A percentile compares a stretch with the other conserved stretches of the same genome.
Conservation (phyloP, 495 filamentous ascomycete genomes). For the Aspergillus carlsbadensis region DNA sequence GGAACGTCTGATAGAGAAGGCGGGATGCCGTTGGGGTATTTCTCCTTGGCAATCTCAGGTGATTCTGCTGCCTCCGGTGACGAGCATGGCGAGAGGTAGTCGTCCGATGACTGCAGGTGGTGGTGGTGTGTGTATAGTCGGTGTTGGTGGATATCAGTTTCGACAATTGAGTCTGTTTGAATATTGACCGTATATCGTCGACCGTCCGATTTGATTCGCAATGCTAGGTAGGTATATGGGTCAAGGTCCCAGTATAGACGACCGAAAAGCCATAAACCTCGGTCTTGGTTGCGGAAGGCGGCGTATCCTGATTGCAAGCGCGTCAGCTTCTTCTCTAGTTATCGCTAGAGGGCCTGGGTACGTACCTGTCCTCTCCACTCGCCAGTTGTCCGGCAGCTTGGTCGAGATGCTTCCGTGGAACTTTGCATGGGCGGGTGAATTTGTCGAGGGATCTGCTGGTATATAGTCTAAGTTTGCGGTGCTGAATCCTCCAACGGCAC, state of each 20-base stretch:
- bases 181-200: slow-evolving; percentile 92
- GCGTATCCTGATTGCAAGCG: slow-evolving; percentile 71
- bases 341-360: neutral
- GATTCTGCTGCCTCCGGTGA: slow-evolving; percentile 21
- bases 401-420: slow-evolving; percentile 90
- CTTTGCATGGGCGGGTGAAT: slow-evolving; percentile 58
- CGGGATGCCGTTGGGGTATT: slow-evolving; percentile 33
- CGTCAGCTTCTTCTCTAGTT: neutral
- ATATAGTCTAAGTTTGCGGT: slow-evolving; percentile 69
- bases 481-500: slow-evolving; percentile 83
- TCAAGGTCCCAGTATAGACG: slow-evolving; percentile 83
- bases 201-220: slow-evolving; percentile 90
- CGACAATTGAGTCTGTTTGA: slow-evolving; percentile 88
- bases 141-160: slow-evolving; percentile 95
- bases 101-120: slow-evolving; percentile 24
- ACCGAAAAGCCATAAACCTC: slow-evolving; percentile 69
- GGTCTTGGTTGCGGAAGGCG: slow-evolving; percentile 72
- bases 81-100: slow-evolving; percentile 20
- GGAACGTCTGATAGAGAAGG: slow-evolving; percentile 40
- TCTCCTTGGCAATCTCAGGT: slow-evolving; percentile 20
- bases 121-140: slow-evolving; percentile 74
- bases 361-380: slow-evolving; percentile 60
- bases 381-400: slow-evolving; percentile 60
- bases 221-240: slow-evolving; percentile 78
- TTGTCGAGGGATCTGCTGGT: slow-evolving; percentile 39